Conservation (phyloP, 768 basidiomycete genomes). For the Nevesoporus exiguus region DNA sequence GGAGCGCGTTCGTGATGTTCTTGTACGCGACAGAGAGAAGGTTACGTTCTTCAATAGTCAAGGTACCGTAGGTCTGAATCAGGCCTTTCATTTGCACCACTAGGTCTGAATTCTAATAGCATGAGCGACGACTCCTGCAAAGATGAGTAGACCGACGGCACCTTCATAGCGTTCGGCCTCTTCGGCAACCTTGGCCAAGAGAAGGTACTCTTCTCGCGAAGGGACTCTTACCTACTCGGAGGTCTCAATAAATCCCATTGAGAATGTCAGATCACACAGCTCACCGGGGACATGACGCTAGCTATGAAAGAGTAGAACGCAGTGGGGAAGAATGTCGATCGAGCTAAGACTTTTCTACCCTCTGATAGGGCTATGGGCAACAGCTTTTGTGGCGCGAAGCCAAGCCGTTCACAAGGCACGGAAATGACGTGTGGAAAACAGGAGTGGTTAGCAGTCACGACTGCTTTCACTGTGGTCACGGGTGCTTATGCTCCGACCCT, state of each 20-base stretch:
- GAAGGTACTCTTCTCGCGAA: slow-evolving; percentile 41
- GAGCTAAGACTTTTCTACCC: slow-evolving; percentile 31
- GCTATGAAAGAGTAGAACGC: slow-evolving; percentile 10
- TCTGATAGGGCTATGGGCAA: slow-evolving; percentile 32
- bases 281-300: slow-evolving; percentile 29
- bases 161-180: slow-evolving; percentile 90
- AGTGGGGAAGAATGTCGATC: neutral
- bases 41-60: slow-evolving; percentile 84
- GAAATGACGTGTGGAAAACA: slow-evolving; percentile 7
- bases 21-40: slow-evolving; percentile 89
- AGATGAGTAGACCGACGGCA: slow-evolving; percentile 28
- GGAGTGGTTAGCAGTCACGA: slow-evolving; percentile 2
- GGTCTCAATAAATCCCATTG: slow-evolving; percentile 1
- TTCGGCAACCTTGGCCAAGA: slow-evolving; percentile 79
- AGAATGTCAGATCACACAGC: slow-evolving; percentile 5
- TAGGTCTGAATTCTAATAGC: slow-evolving; percentile 51
- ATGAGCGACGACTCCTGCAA: slow-evolving; percentile 7
- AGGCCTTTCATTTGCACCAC: slow-evolving; percentile 76
- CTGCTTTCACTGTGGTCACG: slow-evolving; percentile 3
- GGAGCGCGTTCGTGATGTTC: slow-evolving; percentile 79
- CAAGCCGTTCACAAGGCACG: slow-evolving; percentile 15
- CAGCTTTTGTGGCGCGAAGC: slow-evolving; percentile 12
- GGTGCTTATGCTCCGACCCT: slow-evolving; percentile 18
- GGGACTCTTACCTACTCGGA: slow-evolving; percentile 28
- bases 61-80: slow-evolving; percentile 61